Base-by-base conservation (phyloP, 176 grass and related monocot genomes). In the Phyllostachys edulis region DNA sequence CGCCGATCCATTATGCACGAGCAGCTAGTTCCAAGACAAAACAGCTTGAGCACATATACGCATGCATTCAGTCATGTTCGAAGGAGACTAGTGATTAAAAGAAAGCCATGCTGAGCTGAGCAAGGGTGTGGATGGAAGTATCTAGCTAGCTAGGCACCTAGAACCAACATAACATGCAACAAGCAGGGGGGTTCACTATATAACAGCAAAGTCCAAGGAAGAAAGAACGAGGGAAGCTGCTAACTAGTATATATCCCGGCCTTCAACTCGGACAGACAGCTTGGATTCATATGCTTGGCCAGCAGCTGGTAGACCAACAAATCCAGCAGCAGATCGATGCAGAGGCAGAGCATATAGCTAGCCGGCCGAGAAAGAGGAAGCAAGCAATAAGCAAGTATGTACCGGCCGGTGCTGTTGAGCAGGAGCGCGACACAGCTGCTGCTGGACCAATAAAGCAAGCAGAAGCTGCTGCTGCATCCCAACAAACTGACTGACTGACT, bases 221-320 rank as follows among this genome's bases (percentile, higher is more conserved):
- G 52, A 86, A 68, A 63, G 32, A 21, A 79, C 21, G 32, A 76
- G 60, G 9, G 41, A 42, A 42, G 41, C 41, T 42, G 8, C 8
- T 42, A 9, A 8, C 8, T 8, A 42, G 41, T 8, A 50, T 50
- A 5, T 16, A 50, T 16, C 14, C 13, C 14, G 16, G 14, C 50
- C 16, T 52, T 52, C 50, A 52, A 2, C 50, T 18, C 50, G 50
- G 15, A 18, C 50, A 52, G 50, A 37, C 51, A 71, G 65, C 52
- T 79, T 85, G 84, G 82, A 76, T 57, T 9, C 73, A 24, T 83
- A 56, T 57, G 47, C 26, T 77, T 70, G 63, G 38, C 26, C 12
- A 29, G 12, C 20, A 40, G 18, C 20, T 42, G 6, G 18, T 42
- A 41, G 71, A 74, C 15, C 52, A 56, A 21, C 18, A 1, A 21